phyloP scores from a whole-genome alignment of 768 basidiomycete genomes.

The Pisolithus sp. region DNA sequence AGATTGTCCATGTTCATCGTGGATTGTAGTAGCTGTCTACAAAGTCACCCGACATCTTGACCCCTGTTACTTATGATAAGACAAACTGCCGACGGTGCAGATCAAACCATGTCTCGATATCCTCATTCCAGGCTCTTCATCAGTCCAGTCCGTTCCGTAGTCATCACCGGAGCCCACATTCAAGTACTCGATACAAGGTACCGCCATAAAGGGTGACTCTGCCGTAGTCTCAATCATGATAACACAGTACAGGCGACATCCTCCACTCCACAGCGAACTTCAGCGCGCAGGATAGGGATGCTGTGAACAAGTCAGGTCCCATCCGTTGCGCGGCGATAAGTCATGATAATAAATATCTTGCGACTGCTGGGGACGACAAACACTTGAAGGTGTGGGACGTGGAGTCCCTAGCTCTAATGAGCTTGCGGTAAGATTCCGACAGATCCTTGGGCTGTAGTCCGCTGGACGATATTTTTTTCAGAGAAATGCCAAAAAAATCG shows the following conservation, averaged over 20 bases:
- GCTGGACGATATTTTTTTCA: slow-evolving; percentile 22
- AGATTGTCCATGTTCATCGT: too few relatives aligned
- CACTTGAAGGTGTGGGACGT: slow-evolving; percentile 68
- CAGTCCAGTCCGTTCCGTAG: slow-evolving; percentile 30
- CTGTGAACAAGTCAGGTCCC: slow-evolving; percentile 43
- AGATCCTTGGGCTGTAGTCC: neutral
- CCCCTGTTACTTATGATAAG: neutral
- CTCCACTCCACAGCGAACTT: slow-evolving; percentile 38
- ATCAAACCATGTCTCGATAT: slow-evolving; percentile 31
- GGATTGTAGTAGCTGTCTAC: too few relatives aligned
- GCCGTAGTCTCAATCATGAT: slow-evolving; percentile 1
- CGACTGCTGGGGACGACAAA: slow-evolving; percentile 77
- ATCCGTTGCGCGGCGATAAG: slow-evolving; percentile 56
- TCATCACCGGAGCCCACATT: slow-evolving; percentile 56
- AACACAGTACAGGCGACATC: slow-evolving; percentile 46
- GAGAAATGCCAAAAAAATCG: slow-evolving; percentile 80
- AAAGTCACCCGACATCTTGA: too few relatives aligned
- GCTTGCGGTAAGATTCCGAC: slow-evolving; percentile 45
- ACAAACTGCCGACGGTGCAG: neutral
- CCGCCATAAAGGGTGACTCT: slow-evolving; percentile 14
- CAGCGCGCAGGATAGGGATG: slow-evolving; percentile 24
- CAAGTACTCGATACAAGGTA: slow-evolving; percentile 54
- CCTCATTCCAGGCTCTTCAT: slow-evolving; percentile 48
- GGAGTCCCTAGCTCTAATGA: slow-evolving; percentile 48
- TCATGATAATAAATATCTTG: slow-evolving; percentile 38